Base-by-base conservation (phyloP, 2,329 filamentous ascomycete species). In the Apiospora sp. region DNA sequence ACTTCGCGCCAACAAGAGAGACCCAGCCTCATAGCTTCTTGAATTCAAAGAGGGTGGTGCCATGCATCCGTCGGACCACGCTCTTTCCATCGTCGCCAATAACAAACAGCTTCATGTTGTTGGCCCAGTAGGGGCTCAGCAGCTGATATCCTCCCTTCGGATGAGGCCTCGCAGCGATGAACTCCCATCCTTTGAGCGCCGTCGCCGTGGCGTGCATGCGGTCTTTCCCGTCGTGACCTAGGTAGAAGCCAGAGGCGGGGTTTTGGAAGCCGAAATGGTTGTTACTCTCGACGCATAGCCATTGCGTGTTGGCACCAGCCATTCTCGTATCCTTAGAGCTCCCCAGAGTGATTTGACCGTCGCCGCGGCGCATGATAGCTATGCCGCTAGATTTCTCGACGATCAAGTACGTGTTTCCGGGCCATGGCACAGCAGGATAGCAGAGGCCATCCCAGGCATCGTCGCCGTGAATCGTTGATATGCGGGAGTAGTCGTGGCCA, bases 231-330 rank as follows among this genome's bases (percentile, higher is more conserved):
- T 46, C 6, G 24, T 44, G 67, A 2, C 41, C 41, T 14, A 44
- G 14, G 6, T 58, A 58, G 6, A 14, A 30, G 4, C 51, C 51
- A 13, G 51, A 22, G 14, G 19, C 13, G 51, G 51, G 51, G 19
- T 58, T 58, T 14, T 58, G 67, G 24, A 68, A 68, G 7, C 67
- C 67, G 24, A 48, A 14, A 7, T 68, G 22, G 43, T 68, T 68
- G 43, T 68, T 49, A 24, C 4, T 48, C 24, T 49, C 67, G 24
- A 68, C 67, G 24, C 67, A 68, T 5, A 34, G 2, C 67, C 67
- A 68, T 6, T 22, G 41, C 5, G 14, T 16, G 1, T 14, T 14
- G 67, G n/a, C 67, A 4, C 41, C n/a, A 10, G n/a, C n/a, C 3
- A 5, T 16, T 0, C 43, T 19, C 0, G 24, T 3, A 19, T 30